Evolutionary conservation across 129 eudicot genomes (phyloP), one percentile per base, ranked within the genome.

Genomic region (Cynara cardunculus): DNA sequence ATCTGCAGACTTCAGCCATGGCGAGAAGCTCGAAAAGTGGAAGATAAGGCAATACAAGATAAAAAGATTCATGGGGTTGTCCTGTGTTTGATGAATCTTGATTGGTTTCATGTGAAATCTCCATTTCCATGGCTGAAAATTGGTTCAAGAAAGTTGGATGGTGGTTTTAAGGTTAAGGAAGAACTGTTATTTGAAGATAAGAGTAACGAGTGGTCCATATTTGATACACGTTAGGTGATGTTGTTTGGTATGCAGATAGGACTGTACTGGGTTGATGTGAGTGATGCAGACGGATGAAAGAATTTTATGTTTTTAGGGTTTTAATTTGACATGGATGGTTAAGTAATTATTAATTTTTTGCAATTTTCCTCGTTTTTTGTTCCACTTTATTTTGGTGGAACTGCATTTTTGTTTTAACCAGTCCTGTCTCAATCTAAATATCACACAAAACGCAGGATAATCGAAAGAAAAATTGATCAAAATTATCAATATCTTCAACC

Each of bases 1-100:
- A 91, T 65, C 44, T 91, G 79, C 96, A 90, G 14, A 89, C 97
- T 84, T 81, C 86, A 25, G 76, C 39, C 91, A 89, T 86, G 28
- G 85, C 73, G 14, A 91, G 89, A 82, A 94, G 98, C 82, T 94
- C 94, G 67, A 77, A 88, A 24, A 92, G 82, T 25, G 94, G 98
- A 80, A 94, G 96, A 80, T 84, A 89, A 65, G 94, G 61, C 44
- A 94, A 80, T n/a, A 86, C 91, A 31, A 87, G 86, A 80, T 82
- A 94, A 41, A 91, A 59, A 30, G 93, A 87, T 85, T 89, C 97
- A 84, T 88, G 90, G 21, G 97, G 95, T 68, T 84, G 83, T 53
- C 77, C 85, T 9, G 71, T 41, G 76, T 78, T 46, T 41, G 75
- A 76, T 72, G 56, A 68, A 39, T 72, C 72, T 31, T 80, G 78